These are phyloP conservation scores for Noccaea bulbosa DNA, from an alignment of 345 rosid genomes.

Conservation along the genomic window DNA sequence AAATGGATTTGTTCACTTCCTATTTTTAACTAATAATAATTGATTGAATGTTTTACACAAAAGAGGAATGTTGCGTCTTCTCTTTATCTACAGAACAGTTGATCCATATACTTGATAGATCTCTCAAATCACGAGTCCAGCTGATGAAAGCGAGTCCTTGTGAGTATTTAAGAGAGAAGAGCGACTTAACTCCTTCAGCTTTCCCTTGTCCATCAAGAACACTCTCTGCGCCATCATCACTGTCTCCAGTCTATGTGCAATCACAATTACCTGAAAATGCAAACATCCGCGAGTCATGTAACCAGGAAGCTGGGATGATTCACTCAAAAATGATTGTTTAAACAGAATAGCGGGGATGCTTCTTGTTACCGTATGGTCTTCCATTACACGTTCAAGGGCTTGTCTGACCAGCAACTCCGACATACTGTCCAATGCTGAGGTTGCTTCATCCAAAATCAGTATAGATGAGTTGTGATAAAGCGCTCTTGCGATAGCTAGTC, in stretches of 20 bases:
- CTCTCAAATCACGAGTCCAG: constrained; percentile 63
- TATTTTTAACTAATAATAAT: constrained; percentile 32
- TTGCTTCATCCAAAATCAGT: constrained; percentile 95
- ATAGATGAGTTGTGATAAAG: constrained; percentile 78
- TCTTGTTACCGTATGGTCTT: constrained; percentile 75
- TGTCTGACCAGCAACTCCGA: constrained; percentile 86
- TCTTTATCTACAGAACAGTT: constrained; percentile 27
- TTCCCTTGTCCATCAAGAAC: constrained; percentile 68
- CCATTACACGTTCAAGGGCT: constrained; percentile 76
- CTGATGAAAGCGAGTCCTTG: constrained; percentile 43
- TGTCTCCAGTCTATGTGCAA: constrained; percentile 94
- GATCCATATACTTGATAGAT: neutral
- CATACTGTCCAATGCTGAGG: constrained; percentile 92
- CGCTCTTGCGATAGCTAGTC: constrained; percentile 94
- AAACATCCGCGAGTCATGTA: neutral
- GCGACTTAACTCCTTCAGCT: constrained; percentile 63
- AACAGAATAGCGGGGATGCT: constrained; percentile 4
- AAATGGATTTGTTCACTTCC: constrained; percentile 33
- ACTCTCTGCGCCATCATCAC: constrained; percentile 79
- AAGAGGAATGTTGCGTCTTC: constrained; percentile 13
- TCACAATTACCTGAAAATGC: constrained; percentile 66
- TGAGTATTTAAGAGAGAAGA: constrained; percentile 51
- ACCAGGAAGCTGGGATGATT: neutral
- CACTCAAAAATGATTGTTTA: neutral
- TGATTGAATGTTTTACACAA: constrained; percentile 27